Conservation (phyloP, 257 asterid species). For the Gardenia jasminoides region DNA sequence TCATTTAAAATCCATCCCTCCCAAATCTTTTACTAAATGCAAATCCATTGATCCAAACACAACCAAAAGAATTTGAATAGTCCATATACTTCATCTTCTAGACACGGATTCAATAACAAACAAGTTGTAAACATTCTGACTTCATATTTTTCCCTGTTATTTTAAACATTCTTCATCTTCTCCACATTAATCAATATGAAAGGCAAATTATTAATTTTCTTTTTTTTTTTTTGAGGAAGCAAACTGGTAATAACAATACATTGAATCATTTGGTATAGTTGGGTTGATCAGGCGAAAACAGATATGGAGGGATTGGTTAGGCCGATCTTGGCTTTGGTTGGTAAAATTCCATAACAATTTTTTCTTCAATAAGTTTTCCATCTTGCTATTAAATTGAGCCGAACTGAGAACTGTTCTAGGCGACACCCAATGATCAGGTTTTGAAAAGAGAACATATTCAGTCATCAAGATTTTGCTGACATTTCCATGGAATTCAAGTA, state of each 20-base stretch:
- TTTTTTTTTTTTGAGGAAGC: neutral
- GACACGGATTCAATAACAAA: neutral
- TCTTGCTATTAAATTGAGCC: neutral
- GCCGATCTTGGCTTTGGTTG: neutral
- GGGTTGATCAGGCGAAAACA: neutral
- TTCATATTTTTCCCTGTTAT: neutral
- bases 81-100: neutral
- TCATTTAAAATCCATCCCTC: no score
- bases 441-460: neutral
- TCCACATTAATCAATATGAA: no score
- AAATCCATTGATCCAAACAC: no score
- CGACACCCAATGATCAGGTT: neutral
- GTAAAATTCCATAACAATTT: neutral
- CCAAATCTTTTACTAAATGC: no score
- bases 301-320: neutral
- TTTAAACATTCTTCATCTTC: neutral
- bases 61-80: neutral
- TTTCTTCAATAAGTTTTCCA: neutral
- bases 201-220: neutral
- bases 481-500: no score
- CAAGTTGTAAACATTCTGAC: neutral
- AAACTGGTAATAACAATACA: neutral
- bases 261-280: neutral
- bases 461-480: neutral
- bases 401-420: neutral